Conservation (phyloP, 1,284 basidiomycete genomes). For the Sporisorium sorghi region DNA sequence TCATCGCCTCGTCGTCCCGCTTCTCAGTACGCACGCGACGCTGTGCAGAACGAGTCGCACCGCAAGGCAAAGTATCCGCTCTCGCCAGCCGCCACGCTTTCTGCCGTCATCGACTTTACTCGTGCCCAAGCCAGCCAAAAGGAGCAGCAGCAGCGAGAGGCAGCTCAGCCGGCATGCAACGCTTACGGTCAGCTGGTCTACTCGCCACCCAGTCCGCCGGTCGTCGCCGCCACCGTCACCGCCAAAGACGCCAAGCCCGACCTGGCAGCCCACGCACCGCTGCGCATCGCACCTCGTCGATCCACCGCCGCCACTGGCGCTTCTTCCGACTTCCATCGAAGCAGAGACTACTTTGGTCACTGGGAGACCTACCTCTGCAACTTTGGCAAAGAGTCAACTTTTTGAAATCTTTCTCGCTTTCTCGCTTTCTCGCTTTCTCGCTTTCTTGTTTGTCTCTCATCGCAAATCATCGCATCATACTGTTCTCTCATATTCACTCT, state of each 20-base stretch:
- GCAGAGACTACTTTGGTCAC: constrained; percentile 34
- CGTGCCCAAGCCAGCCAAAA: constrained; percentile 14
- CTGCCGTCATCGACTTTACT: constrained; percentile 35
- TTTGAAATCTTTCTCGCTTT: constrained; percentile 3
- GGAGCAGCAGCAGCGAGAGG: neutral
- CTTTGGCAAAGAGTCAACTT: constrained; percentile 39
- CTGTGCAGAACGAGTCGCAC: constrained; percentile 4
- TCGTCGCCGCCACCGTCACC: too few relatives aligned
- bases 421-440: neutral
- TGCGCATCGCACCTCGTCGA: constrained; percentile 20
- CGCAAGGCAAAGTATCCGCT: constrained; percentile 7
- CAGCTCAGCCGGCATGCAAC: constrained; percentile 9
- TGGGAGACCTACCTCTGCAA: constrained; percentile 40
- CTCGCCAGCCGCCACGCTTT: constrained; percentile 18
- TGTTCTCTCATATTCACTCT: neutral
- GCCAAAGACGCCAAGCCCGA: neutral
- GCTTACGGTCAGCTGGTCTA: constrained; percentile 18
- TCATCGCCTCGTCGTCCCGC: neutral
- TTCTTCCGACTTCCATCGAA: neutral
- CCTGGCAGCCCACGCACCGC: constrained; percentile 11
- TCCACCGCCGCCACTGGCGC: neutral
- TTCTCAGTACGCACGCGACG: constrained; percentile 18
- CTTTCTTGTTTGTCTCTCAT: neutral
- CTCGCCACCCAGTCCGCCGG: constrained; percentile 13
- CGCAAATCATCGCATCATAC: neutral